Evolutionary conservation across 2,329 filamentous ascomycete species (phyloP), one percentile per base, ranked within the genome.

Genomic region (Arthrobotrys conoides): DNA sequence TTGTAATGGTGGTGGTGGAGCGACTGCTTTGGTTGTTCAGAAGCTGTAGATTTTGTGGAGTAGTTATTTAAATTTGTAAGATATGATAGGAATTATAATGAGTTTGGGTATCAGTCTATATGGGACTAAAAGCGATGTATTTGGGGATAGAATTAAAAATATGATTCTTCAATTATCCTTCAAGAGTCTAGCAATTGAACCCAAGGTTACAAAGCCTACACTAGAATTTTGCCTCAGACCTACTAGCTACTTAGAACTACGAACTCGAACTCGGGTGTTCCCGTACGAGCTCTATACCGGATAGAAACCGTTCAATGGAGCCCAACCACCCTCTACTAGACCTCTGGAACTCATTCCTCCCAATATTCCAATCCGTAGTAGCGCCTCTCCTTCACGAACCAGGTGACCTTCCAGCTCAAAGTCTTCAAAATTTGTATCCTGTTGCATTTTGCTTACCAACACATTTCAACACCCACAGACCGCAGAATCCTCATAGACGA

Each of bases 1-100:
- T 79, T 98, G 96, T 86, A 99, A 99, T 83, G 96, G 96, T 55
- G 96, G 96, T 49, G 96, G 96, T 76, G 95, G 94, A 14, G 93
- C 95, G 0, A 95, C 93, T 9, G 96, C 94, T 0, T 88, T 98
- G 83, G 93, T 98, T 61, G 93, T 99, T 69, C 94, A 98, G 85
- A 78, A 78, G 38, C 33, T 78, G 41, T 78, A 61, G 90, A 90
- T 82, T n/a, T n/a, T n/a, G n/a, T n/a, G n/a, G n/a, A 88, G 95
- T 92, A 30, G 20, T n/a, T 30, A 3, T 30, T 30, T n/a, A n/a
- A n/a, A 20, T 53, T 49, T 48, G 68, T 61, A 61, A 51, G 57
- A 53, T 64, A 64, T 30, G 27, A 70, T 49, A 12, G 66, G 24
- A 48, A 46, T 59, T 18, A 51, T 59, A 53, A 33, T 44, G 49